Conservation (phyloP, 2,329 filamentous ascomycete genomes). For the Aspergillus melleus region DNA sequence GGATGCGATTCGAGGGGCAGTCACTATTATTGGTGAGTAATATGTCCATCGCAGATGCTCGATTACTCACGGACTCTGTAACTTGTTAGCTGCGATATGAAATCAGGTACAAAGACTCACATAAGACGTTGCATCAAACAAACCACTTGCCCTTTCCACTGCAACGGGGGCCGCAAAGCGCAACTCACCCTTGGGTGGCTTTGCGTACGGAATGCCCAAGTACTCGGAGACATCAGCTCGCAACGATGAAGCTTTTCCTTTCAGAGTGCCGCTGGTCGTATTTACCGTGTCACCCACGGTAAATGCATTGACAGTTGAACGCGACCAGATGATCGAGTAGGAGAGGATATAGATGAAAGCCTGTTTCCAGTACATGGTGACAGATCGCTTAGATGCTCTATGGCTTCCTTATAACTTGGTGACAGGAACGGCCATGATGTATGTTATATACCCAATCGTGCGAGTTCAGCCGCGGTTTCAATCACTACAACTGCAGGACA, state of each 20-base stretch:
- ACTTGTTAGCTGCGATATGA: no score
- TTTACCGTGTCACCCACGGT: not conserved
- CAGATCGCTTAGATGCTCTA: not conserved
- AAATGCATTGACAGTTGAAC: not conserved
- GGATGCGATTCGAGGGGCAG: constrained; percentile 1
- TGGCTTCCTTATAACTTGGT: not conserved
- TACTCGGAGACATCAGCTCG: constrained; percentile 4
- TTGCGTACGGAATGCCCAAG: constrained; percentile 7
- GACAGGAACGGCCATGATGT: not conserved
- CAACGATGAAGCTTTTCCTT: not conserved
- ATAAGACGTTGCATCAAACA: constrained; percentile 5
- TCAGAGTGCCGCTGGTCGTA: constrained; percentile 1
- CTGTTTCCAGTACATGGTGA: not conserved
- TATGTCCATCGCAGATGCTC: not conserved
- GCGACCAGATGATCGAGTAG: not conserved
- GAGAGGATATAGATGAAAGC: not conserved
- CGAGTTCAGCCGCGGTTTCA: no score
- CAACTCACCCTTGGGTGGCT: not conserved
- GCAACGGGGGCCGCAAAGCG: constrained; percentile 2
- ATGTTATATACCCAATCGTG: no score
- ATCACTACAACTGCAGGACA: no score
- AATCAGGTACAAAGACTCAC: not conserved
- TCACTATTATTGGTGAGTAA: not conserved
- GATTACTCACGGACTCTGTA: constrained; percentile 2
- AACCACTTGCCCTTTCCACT: not conserved